Conservation (phyloP, 805 yeast genomes). For the Kurtzmaniella fragi region DNA sequence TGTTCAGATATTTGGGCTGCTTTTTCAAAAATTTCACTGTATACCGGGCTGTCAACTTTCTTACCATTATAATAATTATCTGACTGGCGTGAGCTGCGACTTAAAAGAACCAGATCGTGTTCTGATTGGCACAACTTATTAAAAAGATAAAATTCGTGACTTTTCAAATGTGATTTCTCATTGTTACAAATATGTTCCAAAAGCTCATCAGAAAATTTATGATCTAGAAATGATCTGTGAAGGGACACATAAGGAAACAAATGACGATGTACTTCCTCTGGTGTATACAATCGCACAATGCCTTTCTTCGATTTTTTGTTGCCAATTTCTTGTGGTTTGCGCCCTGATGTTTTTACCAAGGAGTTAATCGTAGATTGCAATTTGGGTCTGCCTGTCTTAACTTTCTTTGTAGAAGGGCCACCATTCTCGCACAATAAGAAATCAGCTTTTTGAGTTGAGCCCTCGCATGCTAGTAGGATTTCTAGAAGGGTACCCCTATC, state of each 20-base stretch:
- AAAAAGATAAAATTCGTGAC: constrained; percentile 53
- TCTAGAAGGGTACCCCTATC: constrained; percentile 42
- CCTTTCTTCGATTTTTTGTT: constrained; percentile 6
- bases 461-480: constrained; percentile 48
- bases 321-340: constrained; percentile 11
- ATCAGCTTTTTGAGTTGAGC: constrained; percentile 25
- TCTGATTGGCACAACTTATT: constrained; percentile 57
- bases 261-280: constrained; percentile 45
- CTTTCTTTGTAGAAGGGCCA: constrained; percentile 4
- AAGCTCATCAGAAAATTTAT: constrained; percentile 41
- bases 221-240: constrained; percentile 48
- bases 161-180: constrained; percentile 27
- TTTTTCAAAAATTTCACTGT: constrained; percentile 34
- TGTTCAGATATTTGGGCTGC: constrained; percentile 35
- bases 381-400: neutral
- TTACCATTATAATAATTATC: constrained; percentile 40
- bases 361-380: neutral
- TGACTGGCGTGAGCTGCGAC: constrained; percentile 6
- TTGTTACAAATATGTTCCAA: constrained; percentile 40
- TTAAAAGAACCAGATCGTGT: constrained; percentile 28
- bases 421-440: constrained; percentile 12
- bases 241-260: constrained; percentile 47
- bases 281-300: constrained; percentile 40
- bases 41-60: constrained; percentile 19
- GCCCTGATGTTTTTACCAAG: constrained; percentile 10